These are phyloP conservation scores for Casaregolazyma suthepensis DNA, from an alignment of 1,139 yeast genomes.

Conservation along the genomic window DNA sequence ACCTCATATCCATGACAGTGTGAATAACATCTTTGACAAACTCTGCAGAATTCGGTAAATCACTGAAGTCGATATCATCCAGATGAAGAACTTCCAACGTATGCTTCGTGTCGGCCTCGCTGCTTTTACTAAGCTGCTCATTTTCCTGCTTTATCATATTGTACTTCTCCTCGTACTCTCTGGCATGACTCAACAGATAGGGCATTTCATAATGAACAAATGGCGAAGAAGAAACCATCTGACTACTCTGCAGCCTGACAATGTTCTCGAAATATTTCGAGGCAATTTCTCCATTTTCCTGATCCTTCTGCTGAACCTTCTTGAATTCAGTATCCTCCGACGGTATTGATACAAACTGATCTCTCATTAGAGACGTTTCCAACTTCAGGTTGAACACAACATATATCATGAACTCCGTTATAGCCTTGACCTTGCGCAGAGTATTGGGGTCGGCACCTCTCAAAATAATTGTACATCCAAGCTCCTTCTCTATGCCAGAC, in stretches of 20 bases:
- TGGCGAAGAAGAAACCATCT: conserved; percentile 68
- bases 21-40: conserved; percentile 21
- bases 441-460: conserved; percentile 63
- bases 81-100: conserved; percentile 17
- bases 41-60: conserved; percentile 24
- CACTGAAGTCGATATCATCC: conserved; percentile 12
- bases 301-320: conserved; percentile 10
- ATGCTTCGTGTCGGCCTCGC: conserved; percentile 10
- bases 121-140: conserved; percentile 17
- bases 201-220: conserved; percentile 67
- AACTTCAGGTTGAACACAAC: conserved; percentile 70
- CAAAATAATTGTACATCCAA: conserved; percentile 77
- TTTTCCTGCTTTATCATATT: conserved; percentile 6
- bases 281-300: conserved; percentile 1
- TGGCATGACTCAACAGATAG: conserved; percentile 48
- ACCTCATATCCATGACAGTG: conserved; percentile 21
- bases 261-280: conserved; percentile 42
- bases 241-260: conserved; percentile 43
- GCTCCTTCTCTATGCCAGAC: conserved; percentile 64
- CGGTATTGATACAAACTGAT: conserved; percentile 56
- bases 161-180: conserved; percentile 45
- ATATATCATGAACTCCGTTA: conserved; percentile 73
- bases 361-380: conserved; percentile 76
- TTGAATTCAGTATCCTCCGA: conserved; percentile 10
- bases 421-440: conserved; percentile 64